Evolutionary conservation across 1,284 basidiomycete genomes (phyloP).

Genomic region (Malassezia sympodialis): DNA sequence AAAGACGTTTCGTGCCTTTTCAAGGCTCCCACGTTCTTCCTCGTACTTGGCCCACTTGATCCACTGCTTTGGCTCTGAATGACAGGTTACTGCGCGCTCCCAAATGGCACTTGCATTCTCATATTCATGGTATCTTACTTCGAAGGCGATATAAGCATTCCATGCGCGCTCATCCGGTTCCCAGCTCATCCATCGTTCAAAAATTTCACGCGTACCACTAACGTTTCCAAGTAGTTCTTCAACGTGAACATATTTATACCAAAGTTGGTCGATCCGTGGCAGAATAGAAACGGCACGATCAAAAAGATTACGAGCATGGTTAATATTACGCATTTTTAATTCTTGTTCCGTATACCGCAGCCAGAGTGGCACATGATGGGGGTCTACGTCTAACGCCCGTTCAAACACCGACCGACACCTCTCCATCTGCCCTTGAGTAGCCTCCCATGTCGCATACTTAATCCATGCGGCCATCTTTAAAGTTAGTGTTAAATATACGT

Average conservation of each 20-base stretch:
- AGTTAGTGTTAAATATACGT: conserved; percentile 49
- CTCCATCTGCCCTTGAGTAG: conserved; percentile 73
- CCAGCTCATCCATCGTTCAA: conserved; percentile 99
- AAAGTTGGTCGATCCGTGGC: conserved; percentile 72
- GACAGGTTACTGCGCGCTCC: conserved; percentile 83
- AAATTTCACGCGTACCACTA: conserved; percentile 86
- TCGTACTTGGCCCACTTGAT: conserved; percentile 94
- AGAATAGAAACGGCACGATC: conserved; percentile 92
- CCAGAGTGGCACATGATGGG: conserved; percentile 81
- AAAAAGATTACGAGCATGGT: conserved; percentile 90
- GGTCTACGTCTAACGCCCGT: conserved; percentile 88
- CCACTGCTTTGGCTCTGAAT: conserved; percentile 91
- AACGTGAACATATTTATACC: conserved; percentile 98
- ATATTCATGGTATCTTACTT: conserved; percentile 80
- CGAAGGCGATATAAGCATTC: conserved; percentile 94
- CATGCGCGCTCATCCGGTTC: conserved; percentile 99
- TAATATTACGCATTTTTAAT: conserved; percentile 88
- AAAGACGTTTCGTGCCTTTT: conserved; percentile 90
- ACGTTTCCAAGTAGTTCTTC: conserved; percentile 95
- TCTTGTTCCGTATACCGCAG: conserved; percentile 96
- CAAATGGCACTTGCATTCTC: conserved; percentile 87
- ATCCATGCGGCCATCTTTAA: conserved; percentile 50
- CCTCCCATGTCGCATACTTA: conserved; percentile 62
- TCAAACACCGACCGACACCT: conserved; percentile 80
- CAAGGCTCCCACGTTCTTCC: conserved; percentile 66